Evolutionary conservation across 768 basidiomycete species (phyloP).

Genomic region (Pleurotus giganteus): DNA sequence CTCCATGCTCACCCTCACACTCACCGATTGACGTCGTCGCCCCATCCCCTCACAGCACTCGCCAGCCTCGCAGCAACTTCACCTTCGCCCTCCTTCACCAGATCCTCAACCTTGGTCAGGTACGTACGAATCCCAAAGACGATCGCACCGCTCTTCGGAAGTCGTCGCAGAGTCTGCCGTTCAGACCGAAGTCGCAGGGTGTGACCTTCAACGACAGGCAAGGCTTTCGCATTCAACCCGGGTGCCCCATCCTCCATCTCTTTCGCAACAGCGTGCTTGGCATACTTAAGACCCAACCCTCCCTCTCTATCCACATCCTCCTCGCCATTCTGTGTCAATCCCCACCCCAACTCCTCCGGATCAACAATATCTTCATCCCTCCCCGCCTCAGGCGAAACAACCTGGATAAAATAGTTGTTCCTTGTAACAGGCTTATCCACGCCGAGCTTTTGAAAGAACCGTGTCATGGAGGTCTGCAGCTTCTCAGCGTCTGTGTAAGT

Average conservation of each 20-base stretch:
- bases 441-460: constrained; percentile 66
- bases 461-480: constrained; percentile 60
- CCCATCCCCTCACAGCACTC: constrained; percentile 64
- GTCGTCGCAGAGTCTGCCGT: constrained; percentile 63
- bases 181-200: constrained; percentile 59
- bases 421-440: constrained; percentile 69
- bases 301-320: constrained; percentile 18
- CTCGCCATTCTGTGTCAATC: constrained; percentile 34
- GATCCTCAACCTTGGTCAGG: constrained; percentile 48
- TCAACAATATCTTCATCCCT: constrained; percentile 33
- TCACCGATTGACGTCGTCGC: constrained; percentile 52
- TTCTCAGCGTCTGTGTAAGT: constrained; percentile 61
- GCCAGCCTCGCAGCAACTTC: constrained; percentile 63
- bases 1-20: neutral
- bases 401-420: constrained; percentile 51
- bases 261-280: constrained; percentile 9
- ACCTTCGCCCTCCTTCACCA: constrained; percentile 41
- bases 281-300: constrained; percentile 16
- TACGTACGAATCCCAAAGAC: constrained; percentile 73
- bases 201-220: constrained; percentile 27
- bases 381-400: constrained; percentile 9
- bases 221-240: constrained; percentile 12
- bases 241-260: neutral
- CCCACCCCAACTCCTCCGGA: constrained; percentile 69
- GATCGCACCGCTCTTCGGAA: constrained; percentile 62